phyloP scores from a whole-genome alignment of 1,139 yeast genomes.

The Geotrichum siamense region DNA sequence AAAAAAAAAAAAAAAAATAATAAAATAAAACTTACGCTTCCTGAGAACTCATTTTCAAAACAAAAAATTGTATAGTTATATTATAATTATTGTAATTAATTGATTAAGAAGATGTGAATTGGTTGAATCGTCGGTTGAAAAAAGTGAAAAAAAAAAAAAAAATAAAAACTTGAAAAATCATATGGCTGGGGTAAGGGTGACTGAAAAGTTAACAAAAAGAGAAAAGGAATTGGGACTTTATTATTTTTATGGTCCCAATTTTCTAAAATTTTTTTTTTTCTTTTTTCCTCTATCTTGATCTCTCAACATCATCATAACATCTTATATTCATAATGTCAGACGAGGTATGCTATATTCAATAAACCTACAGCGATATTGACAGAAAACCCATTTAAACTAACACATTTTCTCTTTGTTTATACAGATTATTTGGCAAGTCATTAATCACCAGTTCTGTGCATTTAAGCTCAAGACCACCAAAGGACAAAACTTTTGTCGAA shows the following conservation, averaged over 20 bases:
- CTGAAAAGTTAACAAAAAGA: neutral
- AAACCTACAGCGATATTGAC: neutral
- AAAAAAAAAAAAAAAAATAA: neutral
- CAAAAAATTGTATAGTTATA: neutral
- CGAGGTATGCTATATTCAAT: slow-evolving; percentile 8
- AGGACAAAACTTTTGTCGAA: slow-evolving; percentile 76
- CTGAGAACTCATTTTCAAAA: slow-evolving; percentile 4
- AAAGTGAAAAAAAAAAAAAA: neutral
- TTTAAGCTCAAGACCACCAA: slow-evolving; percentile 75
- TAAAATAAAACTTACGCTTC: slow-evolving; percentile 2
- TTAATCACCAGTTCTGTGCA: slow-evolving; percentile 84
- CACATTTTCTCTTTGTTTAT: slow-evolving; percentile 19
- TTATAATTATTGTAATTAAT: neutral
- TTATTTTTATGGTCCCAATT: neutral
- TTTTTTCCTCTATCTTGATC: neutral
- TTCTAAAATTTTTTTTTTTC: slow-evolving; percentile 2
- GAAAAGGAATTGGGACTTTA: neutral
- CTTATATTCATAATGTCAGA: slow-evolving; percentile 9
- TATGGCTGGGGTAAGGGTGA: neutral
- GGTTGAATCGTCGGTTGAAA: too few species aligned
- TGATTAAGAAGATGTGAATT: neutral
- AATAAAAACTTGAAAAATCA: neutral
- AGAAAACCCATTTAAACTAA: neutral
- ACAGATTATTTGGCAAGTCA: slow-evolving; percentile 83
- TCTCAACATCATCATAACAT: neutral